A percentile compares a stretch with the other conserved stretches of the same genome.
Evolutionary conservation across 306 rosid species (phyloP).

Genomic region (Senna siamea): DNA sequence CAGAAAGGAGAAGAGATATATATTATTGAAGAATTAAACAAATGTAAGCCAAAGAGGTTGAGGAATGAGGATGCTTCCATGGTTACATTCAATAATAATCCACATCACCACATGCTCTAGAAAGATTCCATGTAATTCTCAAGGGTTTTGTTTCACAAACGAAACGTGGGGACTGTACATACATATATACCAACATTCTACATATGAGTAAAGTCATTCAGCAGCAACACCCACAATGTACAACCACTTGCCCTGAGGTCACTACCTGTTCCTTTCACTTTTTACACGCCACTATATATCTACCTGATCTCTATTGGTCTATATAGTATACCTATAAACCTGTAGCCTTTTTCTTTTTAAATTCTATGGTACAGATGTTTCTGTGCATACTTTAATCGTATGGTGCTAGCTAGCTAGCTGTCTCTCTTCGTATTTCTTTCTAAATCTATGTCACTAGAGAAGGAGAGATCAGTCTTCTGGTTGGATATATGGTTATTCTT

Average conservation of each 20-base stretch:
- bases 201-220: background rate
- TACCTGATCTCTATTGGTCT: background rate
- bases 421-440: background rate
- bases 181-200: constrained; percentile 1
- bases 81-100: background rate
- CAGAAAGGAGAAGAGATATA: too few species aligned
- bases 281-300: background rate
- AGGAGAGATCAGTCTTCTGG: background rate
- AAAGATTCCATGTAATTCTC: constrained; percentile 36
- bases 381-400: too few species aligned
- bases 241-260: background rate
- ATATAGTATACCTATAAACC: background rate
- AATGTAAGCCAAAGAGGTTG: too few species aligned
- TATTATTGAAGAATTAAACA: too few species aligned
- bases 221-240: constrained; percentile 6
- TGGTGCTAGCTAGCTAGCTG: background rate
- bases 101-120: background rate
- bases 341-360: background rate
- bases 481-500: too few species aligned
- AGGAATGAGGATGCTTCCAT: too few species aligned
- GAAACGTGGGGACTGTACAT: constrained; percentile 42
- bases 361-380: background rate
- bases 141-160: constrained; percentile 30
- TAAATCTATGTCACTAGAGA: too few species aligned
- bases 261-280: background rate